Conservation (phyloP, 2,329 filamentous ascomycete genomes). For the Phaeoacremonium minimum region DNA sequence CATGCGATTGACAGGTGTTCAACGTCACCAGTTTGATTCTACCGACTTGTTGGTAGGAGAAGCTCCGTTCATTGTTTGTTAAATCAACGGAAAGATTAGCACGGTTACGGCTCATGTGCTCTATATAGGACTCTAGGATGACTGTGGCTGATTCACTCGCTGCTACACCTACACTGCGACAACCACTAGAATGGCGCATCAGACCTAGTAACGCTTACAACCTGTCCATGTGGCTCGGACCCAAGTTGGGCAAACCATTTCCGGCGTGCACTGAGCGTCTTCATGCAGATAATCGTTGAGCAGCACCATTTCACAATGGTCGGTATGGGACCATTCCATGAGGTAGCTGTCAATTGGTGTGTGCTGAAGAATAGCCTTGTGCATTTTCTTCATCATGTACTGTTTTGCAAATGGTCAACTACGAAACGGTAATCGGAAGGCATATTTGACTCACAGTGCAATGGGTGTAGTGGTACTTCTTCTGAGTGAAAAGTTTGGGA, state of each 20-base stretch:
- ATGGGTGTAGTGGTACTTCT: constrained; percentile 6
- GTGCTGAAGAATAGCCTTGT: constrained; percentile 9
- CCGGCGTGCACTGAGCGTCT: constrained; percentile 7
- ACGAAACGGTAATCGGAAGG: too few species aligned
- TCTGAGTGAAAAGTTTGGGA: constrained; percentile 8
- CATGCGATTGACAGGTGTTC: too few species aligned
- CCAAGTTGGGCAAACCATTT: constrained; percentile 10
- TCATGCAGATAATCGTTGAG: constrained; percentile 9
- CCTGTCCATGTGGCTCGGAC: constrained; percentile 9
- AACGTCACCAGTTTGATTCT: too few species aligned
- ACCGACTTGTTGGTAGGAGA: too few species aligned
- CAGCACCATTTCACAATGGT: constrained; percentile 9
- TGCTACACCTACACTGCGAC: too few species aligned
- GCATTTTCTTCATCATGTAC: constrained; percentile 13
- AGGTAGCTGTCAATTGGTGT: constrained; percentile 10
- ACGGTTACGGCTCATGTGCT: too few species aligned
- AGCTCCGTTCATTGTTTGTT: too few species aligned
- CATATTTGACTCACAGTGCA: constrained; percentile 1
- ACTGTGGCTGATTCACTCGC: too few species aligned
- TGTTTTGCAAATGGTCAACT: background rate
- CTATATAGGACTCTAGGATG: too few species aligned
- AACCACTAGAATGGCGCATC: too few species aligned
- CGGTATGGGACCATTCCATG: constrained; percentile 7
- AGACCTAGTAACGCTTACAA: constrained; percentile 4
- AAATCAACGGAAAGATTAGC: too few species aligned